These are phyloP conservation scores for Talaromyces amestolkiae DNA, from an alignment of 2,329 filamentous ascomycete genomes.

Conservation along the genomic window DNA sequence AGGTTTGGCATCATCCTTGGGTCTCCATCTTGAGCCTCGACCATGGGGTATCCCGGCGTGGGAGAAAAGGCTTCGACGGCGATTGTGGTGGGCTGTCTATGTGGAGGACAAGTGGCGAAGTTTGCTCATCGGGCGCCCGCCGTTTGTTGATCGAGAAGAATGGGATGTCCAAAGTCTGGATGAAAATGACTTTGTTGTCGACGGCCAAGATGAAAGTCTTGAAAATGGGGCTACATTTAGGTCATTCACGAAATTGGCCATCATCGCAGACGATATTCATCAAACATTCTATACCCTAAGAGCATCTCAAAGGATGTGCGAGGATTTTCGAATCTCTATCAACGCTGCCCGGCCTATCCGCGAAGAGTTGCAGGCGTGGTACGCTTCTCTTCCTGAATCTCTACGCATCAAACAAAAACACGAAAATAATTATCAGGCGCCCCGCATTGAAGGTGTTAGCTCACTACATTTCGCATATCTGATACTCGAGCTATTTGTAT, in stretches of 20 bases:
- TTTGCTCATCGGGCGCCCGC: constrained; percentile 37
- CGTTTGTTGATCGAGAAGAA: constrained; percentile 35
- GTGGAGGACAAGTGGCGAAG: constrained; percentile 41
- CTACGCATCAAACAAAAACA: constrained; percentile 27
- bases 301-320: constrained; percentile 31
- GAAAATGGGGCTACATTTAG: constrained; percentile 25
- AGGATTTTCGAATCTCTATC: constrained; percentile 30
- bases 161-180: constrained; percentile 37
- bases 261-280: constrained; percentile 34
- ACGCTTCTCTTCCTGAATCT: constrained; percentile 30
- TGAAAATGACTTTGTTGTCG: constrained; percentile 29
- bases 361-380: constrained; percentile 32
- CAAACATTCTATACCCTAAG: constrained; percentile 33
- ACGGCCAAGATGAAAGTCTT: neutral
- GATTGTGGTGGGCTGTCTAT: constrained; percentile 44
- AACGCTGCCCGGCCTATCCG: constrained; percentile 30
- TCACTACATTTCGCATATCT: constrained; percentile 36
- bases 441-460: neutral
- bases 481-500: constrained; percentile 36
- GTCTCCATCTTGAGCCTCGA: constrained; percentile 38
- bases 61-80: constrained; percentile 39
- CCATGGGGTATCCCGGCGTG: constrained; percentile 39
- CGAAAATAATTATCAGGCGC: constrained; percentile 19
- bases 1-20: constrained; percentile 34
- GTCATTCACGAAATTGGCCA: constrained; percentile 28